phyloP scores from a whole-genome alignment of 1,284 basidiomycete species.

The Cutaneotrichosporon cavernicola region DNA sequence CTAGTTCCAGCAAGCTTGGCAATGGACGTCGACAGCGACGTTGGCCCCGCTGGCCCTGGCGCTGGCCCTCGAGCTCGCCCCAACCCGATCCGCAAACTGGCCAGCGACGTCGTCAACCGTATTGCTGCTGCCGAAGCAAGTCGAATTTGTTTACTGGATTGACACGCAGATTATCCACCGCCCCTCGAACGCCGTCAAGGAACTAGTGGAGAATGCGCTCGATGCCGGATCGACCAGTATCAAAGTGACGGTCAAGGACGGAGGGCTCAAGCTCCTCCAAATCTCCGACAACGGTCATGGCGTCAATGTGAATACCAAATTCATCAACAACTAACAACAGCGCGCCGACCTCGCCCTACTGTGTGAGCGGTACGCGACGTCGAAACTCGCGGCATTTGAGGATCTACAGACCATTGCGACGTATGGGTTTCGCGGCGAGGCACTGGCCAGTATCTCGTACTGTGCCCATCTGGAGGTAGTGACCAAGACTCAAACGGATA shows the following conservation, averaged over 20 bases:
- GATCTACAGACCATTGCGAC: constrained; percentile 84
- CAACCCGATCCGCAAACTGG: constrained; percentile 54
- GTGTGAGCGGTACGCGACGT: constrained; percentile 94
- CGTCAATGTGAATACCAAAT: constrained; percentile 65
- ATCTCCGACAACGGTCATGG: constrained; percentile 97
- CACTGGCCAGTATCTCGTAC: constrained; percentile 93
- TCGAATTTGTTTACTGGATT: no score
- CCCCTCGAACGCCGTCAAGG: constrained; percentile 93
- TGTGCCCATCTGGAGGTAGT: constrained; percentile 84
- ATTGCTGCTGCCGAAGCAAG: constrained; percentile 64
- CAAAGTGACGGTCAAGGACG: constrained; percentile 86
- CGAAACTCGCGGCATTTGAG: constrained; percentile 82
- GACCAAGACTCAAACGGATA: constrained; percentile 78
- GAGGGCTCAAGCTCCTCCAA: constrained; percentile 90
- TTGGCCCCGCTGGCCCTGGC: background rate
- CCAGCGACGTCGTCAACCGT: constrained; percentile 60
- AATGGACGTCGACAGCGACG: constrained; percentile 5
- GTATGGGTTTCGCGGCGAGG: constrained; percentile 97
- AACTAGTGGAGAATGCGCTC: constrained; percentile 90
- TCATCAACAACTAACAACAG: constrained; percentile 37
- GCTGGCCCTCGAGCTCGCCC: background rate
- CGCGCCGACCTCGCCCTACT: constrained; percentile 80
- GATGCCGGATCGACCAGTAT: constrained; percentile 90
- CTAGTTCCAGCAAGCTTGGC: no score
- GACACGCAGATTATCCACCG: constrained; percentile 99